Percentiles rank a stretch among this genome's conserved stretches.
These are phyloP conservation scores for Neocucurbitaria cava DNA, from an alignment of 2,329 filamentous ascomycete genomes.

Conservation along the genomic window DNA sequence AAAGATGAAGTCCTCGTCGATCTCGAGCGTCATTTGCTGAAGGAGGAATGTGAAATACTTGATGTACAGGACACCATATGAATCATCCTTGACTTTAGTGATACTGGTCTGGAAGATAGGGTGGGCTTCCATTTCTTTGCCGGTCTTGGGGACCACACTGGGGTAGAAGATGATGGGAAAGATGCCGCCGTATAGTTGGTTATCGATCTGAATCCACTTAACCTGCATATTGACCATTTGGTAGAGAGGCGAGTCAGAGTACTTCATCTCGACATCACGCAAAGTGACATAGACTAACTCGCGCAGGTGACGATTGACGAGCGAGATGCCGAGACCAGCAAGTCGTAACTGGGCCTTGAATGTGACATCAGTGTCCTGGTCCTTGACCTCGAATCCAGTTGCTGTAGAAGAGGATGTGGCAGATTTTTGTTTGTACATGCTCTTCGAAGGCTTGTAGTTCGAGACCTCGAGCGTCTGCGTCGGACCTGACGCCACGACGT, in stretches of 20 bases:
- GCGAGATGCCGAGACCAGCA: conserved; percentile 88
- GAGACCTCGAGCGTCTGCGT: conserved; percentile 94
- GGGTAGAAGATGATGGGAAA: conserved; percentile 98
- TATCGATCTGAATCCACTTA: conserved; percentile 99
- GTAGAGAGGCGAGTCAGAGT: conserved; percentile 90
- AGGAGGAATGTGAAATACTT: conserved; percentile 94
- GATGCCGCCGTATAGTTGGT: conserved; percentile 96
- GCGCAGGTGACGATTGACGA: conserved; percentile 90
- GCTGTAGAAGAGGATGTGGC: conserved; percentile 64
- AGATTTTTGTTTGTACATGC: conserved; percentile 78
- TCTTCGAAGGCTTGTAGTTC: conserved; percentile 92
- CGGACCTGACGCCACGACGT: conserved; percentile 92
- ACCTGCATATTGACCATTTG: conserved; percentile 89
- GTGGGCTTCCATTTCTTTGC: conserved; percentile 94
- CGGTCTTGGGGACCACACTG: conserved; percentile 95
- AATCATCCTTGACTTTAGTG: conserved; percentile 96
- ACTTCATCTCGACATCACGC: conserved; percentile 87
- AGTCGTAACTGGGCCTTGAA: conserved; percentile 89
- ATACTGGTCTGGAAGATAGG: conserved; percentile 92
- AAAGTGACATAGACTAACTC: conserved; percentile 95
- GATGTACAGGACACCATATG: conserved; percentile 96
- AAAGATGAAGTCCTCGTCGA: conserved; percentile 98
- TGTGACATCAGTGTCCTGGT: conserved; percentile 83
- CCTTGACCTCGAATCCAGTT: conserved; percentile 90
- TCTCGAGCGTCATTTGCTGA: conserved; percentile 97